A percentile compares a stretch with the other conserved stretches of the same genome.
Evolutionary conservation across 768 basidiomycete genomes (phyloP).

Genomic region (Leccinum subgranulosum): DNA sequence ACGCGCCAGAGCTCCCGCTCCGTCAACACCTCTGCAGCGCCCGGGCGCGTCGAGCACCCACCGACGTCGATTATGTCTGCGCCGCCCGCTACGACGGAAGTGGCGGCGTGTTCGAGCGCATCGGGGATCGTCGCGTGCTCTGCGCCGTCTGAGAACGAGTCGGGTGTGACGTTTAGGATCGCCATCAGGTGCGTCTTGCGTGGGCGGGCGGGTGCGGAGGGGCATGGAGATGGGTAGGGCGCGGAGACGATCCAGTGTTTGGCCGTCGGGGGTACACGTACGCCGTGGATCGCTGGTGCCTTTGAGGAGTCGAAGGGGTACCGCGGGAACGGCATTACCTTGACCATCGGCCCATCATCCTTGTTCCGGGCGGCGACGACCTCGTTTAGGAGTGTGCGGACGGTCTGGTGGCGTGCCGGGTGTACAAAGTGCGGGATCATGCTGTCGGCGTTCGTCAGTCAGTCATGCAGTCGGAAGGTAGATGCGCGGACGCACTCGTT

Average conservation of each 20-base stretch:
- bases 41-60: constrained; percentile 89
- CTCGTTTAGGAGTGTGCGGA: constrained; percentile 45
- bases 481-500: constrained; percentile 57
- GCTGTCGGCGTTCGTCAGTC: constrained; percentile 38
- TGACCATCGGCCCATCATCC: constrained; percentile 51
- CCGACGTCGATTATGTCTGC: constrained; percentile 89
- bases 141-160: constrained; percentile 93
- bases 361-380: constrained; percentile 32
- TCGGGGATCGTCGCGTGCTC: constrained; percentile 47
- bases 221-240: not conserved
- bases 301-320: constrained; percentile 36
- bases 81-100: constrained; percentile 47
- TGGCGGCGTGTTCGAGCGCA: constrained; percentile 51
- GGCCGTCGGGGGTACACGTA: constrained; percentile 19
- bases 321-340: constrained; percentile 69
- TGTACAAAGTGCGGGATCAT: constrained; percentile 77
- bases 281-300: constrained; percentile 7
- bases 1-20: constrained; percentile 75
- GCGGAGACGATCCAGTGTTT: constrained; percentile 26
- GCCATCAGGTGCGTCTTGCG: constrained; percentile 77
- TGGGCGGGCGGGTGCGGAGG: constrained; percentile 9
- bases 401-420: constrained; percentile 49
- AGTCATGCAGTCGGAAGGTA: too few relatives aligned
- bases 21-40: constrained; percentile 58
- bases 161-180: constrained; percentile 89